Conservation (phyloP, 345 rosid genomes). For the Garcia nutans region DNA sequence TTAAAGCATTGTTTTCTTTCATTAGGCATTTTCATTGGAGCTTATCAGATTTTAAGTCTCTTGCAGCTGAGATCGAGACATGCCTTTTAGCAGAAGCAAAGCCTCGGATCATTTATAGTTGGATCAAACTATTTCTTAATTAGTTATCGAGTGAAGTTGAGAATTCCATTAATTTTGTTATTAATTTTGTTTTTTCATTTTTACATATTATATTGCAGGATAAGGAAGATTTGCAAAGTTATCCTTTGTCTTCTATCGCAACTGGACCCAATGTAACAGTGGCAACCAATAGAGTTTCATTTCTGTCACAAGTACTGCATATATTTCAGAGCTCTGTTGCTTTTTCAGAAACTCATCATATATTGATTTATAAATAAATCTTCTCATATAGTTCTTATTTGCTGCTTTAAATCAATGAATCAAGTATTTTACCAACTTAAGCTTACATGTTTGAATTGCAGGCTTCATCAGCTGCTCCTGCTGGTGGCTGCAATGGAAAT, state of each 20-base stretch:
- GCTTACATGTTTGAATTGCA: constrained; percentile 18
- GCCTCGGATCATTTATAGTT: not conserved
- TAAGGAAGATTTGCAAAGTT: constrained; percentile 28
- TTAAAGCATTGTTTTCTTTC: too few species aligned
- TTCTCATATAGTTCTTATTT: not conserved
- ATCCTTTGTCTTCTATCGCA: constrained; percentile 23
- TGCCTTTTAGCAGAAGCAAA: not conserved
- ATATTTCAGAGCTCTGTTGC: not conserved
- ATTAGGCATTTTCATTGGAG: not conserved
- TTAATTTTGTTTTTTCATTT: not conserved
- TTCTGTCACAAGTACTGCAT: constrained; percentile 29
- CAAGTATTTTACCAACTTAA: not conserved
- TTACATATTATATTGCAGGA: constrained; percentile 30
- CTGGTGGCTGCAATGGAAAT: constrained; percentile 27
- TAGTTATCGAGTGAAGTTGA: not conserved
- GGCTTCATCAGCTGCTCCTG: constrained; percentile 28
- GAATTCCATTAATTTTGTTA: not conserved
- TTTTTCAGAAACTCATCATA: not conserved
- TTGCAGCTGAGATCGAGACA: not conserved
- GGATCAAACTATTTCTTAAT: not conserved
- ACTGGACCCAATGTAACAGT: constrained; percentile 9
- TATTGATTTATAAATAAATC: not conserved
- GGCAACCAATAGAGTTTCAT: constrained; percentile 18
- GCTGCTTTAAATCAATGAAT: constrained; percentile 3
- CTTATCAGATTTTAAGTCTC: not conserved